Base-by-base conservation (phyloP, 371 early-diverging fungal genomes). In the Mortierella sp. region DNA sequence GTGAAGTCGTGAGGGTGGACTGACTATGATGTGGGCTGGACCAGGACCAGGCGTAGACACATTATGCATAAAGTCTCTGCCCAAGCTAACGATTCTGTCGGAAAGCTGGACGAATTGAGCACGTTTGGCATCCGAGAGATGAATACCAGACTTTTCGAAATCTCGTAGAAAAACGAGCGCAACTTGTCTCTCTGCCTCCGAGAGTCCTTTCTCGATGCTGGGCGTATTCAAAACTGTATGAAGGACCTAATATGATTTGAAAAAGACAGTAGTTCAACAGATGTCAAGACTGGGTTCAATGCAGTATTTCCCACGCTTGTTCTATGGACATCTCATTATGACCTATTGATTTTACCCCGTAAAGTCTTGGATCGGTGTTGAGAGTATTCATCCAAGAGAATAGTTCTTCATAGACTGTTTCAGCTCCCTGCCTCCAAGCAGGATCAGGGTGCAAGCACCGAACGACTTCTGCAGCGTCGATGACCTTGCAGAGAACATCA, bases 81-180 rank as follows among this genome's bases (percentile, higher is more conserved):
- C 95, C 1, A 94, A 77, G 9, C 88, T 88, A 52, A 94, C 92
- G 61, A 98, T 96, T 22, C 86, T 84, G 77, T 97, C 94, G 43
- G 96, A 94, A 6, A 98, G 81, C 16, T 84, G 83, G 0, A 98
- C 96, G 88, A 96, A 96, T 52, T 90, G 84, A 1, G 86, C 82
- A 4, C 96, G 92, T 28, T 92, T 87, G 9, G 78, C 72, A 10
- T 86, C 86, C 28, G 93, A 87, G 70, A 98, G 85, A 78, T 96
- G 96, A 65, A 98, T 96, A 8, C 99, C 98, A 0, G 96, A 94
- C 74, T 96, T 94, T 87, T 97, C 97, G 77, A 98, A 98, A 74
- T 98, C 99, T 8, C 90, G 76, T 61, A 96, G 66, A 66, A 98
- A 95, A 16, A 96, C 91, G 36, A 89, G 74, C 0, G 97, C 98